phyloP scores from a whole-genome alignment of 2,329 filamentous ascomycete genomes.

The Aspergillus spinulosporus region DNA sequence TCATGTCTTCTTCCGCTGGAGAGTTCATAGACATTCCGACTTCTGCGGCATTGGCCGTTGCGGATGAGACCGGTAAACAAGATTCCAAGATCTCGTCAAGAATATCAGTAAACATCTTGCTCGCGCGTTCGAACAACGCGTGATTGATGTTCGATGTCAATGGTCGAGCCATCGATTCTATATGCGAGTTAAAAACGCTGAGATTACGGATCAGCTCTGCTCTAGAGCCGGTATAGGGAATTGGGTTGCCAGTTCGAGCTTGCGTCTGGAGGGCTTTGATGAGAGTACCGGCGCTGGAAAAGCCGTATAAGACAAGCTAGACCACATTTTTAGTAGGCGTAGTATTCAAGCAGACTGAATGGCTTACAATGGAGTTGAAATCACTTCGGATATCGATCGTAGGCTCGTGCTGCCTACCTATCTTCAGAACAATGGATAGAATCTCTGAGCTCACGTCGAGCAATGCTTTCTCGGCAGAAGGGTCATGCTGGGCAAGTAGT shows the following conservation, averaged over 20 bases:
- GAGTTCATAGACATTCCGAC: constrained; percentile 14
- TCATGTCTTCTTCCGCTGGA: background rate
- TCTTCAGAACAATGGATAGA: constrained; percentile 25
- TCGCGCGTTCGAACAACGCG: constrained; percentile 24
- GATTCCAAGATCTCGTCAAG: constrained; percentile 31
- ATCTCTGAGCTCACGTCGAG: constrained; percentile 27
- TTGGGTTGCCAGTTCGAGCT: constrained; percentile 26
- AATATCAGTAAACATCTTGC: constrained; percentile 26
- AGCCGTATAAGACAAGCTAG: constrained; percentile 29
- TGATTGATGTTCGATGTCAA: constrained; percentile 29
- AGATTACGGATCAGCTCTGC: constrained; percentile 42
- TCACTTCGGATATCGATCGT: constrained; percentile 27
- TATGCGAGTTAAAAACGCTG: constrained; percentile 41
- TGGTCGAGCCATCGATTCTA: constrained; percentile 37
- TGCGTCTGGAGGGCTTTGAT: constrained; percentile 29
- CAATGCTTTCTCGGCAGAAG: constrained; percentile 19
- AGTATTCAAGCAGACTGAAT: background rate
- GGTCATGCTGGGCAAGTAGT: constrained; percentile 28
- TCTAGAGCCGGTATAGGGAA: constrained; percentile 36
- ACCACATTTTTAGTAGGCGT: background rate
- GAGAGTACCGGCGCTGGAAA: constrained; percentile 29
- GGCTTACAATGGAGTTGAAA: constrained; percentile 25
- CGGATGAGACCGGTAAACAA: constrained; percentile 4
- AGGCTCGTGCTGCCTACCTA: constrained; percentile 26
- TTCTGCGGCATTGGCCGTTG: background rate